Percentiles rank a stretch among this genome's conserved stretches.
Evolutionary conservation across 139 green algal species (phyloP).

Genomic region (Chlamydomonas applanata): DNA sequence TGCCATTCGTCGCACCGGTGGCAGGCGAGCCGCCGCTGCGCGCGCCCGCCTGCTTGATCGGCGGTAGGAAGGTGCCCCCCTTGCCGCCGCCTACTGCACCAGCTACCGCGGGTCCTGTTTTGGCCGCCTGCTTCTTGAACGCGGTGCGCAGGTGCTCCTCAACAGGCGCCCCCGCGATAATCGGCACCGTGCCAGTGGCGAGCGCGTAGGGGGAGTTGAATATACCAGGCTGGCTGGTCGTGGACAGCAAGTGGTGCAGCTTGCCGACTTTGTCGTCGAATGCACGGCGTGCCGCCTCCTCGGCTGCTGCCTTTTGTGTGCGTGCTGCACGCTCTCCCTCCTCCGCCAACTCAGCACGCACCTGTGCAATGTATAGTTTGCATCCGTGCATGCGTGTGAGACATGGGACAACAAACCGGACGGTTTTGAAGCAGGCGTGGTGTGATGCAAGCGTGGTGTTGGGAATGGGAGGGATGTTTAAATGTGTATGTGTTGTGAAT

Average conservation of each 20-base stretch:
- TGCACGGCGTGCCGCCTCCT: conserved; percentile 29
- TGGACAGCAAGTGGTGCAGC: conserved; percentile 67
- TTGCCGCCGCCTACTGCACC: too few relatives aligned
- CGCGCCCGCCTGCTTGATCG: not conserved
- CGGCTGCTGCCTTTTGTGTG: conserved; percentile 25
- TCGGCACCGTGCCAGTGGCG: conserved; percentile 35
- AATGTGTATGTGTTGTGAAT: too few relatives aligned
- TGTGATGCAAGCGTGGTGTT: too few relatives aligned
- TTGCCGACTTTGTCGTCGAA: conserved; percentile 45
- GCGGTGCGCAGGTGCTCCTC: conserved; percentile 59
- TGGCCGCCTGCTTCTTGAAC: not conserved
- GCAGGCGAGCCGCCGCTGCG: too few relatives aligned
- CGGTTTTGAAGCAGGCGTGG: too few relatives aligned
- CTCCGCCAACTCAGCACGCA: conserved; percentile 29
- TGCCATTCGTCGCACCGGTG: not conserved
- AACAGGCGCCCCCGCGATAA: conserved; percentile 47
- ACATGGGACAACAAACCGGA: too few relatives aligned
- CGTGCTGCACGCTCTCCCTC: conserved; percentile 28
- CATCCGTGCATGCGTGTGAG: too few relatives aligned
- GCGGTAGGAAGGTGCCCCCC: not conserved
- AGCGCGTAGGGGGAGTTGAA: conserved; percentile 58
- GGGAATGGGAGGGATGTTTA: too few relatives aligned
- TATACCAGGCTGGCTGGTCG: conserved; percentile 46
- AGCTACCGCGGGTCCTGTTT: not conserved
- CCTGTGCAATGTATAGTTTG: conserved; percentile 22